Percentiles rank a stretch among this genome's conserved stretches.
Conservation (phyloP, 306 rosid genomes). For the Malus fusca region DNA sequence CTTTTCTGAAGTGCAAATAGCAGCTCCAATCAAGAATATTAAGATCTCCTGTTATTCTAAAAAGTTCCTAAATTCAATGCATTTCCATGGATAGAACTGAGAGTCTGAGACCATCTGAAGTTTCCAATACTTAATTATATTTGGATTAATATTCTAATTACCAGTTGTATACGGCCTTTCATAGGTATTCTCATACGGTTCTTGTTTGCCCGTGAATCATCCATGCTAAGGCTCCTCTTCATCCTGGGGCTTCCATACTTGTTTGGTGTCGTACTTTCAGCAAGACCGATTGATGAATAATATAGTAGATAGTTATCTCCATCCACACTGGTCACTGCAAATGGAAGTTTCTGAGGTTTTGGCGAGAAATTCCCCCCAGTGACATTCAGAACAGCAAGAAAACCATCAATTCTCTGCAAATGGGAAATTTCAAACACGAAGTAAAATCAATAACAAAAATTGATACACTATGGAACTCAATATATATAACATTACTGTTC, state of each 20-base stretch:
- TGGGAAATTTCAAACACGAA: neutral
- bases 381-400: constrained; percentile 72
- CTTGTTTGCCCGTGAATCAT: constrained; percentile 43
- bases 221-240: constrained; percentile 55
- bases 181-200: constrained; percentile 59
- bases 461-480: constrained; percentile 7
- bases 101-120: neutral
- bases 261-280: constrained; percentile 36
- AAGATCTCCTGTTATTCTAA: neutral
- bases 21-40: neutral
- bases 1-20: too few species aligned
- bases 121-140: neutral
- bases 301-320: constrained; percentile 68
- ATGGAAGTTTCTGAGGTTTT: constrained; percentile 63
- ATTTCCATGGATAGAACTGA: neutral
- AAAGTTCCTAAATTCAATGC: neutral
- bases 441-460: neutral
- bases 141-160: constrained; percentile 17
- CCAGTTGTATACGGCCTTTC: constrained; percentile 78
- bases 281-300: constrained; percentile 58
- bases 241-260: constrained; percentile 43
- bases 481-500: constrained; percentile 9
- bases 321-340: constrained; percentile 66
- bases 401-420: constrained; percentile 76
- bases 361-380: constrained; percentile 75